These are phyloP conservation scores for Trichomonascaceae sp. DNA, from an alignment of 1,139 yeast species.

Conservation along the genomic window DNA sequence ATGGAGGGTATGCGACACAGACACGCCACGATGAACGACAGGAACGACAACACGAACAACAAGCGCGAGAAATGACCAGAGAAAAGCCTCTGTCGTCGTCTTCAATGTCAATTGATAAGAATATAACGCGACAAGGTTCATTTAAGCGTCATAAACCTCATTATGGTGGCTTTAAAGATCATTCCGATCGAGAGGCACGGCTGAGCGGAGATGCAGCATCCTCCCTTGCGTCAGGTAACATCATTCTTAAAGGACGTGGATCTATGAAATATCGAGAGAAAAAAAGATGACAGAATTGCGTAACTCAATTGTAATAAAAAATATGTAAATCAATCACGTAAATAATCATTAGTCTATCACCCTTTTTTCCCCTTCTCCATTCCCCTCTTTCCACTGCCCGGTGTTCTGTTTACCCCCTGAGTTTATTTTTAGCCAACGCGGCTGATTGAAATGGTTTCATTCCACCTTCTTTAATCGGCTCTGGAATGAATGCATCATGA, in stretches of 20 bases:
- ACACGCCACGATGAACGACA: background rate
- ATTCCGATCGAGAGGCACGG: background rate
- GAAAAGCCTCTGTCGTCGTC: background rate
- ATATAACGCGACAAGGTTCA: background rate
- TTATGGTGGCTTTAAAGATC: background rate
- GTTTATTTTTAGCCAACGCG: background rate
- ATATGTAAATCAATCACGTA: background rate
- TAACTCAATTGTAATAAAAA: background rate
- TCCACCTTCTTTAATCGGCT: background rate
- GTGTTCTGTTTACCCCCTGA: background rate
- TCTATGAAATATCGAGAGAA: conserved; percentile 25
- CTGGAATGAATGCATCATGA: background rate
- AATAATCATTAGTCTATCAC: background rate
- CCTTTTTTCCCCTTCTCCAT: background rate
- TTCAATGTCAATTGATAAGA: background rate
- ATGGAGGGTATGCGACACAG: background rate
- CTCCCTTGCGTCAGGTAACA: background rate
- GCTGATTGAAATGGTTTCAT: background rate
- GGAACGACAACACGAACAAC: background rate
- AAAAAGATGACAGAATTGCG: background rate
- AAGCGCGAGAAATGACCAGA: background rate
- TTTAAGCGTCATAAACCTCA: background rate
- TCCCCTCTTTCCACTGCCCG: background rate
- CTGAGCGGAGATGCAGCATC: background rate
- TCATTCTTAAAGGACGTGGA: conserved; percentile 29